phyloP scores from a whole-genome alignment of 495 filamentous ascomycete genomes.

The Lindgomyces ingoldianus region DNA sequence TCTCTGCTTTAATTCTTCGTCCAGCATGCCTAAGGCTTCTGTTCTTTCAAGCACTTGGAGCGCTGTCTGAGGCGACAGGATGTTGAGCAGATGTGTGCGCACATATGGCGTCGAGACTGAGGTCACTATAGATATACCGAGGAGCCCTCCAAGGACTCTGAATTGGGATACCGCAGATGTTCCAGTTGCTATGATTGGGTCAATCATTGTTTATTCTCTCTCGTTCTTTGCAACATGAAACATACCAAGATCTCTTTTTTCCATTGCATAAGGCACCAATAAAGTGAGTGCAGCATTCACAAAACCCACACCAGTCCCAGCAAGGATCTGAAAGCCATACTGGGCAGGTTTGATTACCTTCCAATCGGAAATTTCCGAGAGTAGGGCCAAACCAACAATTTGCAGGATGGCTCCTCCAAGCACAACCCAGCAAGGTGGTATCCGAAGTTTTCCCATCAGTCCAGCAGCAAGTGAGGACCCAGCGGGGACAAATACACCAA shows the following conservation, averaged over 20 bases:
- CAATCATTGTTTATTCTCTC: background rate
- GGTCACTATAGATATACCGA: constrained; percentile 9
- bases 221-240: background rate
- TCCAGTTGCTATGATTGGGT: background rate
- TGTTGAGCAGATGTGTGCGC: background rate
- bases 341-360: background rate
- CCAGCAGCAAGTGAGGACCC: constrained; percentile 2
- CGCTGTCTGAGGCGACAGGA: background rate
- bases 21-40: background rate
- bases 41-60: constrained; percentile 5
- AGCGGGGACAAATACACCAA: constrained; percentile 4
- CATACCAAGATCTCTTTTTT: constrained; percentile 13
- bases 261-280: constrained; percentile 1
- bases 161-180: constrained; percentile 15
- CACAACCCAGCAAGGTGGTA: background rate
- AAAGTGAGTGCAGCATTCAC: constrained; percentile 1
- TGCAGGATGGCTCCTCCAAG: constrained; percentile 3
- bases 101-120: background rate
- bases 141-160: constrained; percentile 7
- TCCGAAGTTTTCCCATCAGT: background rate
- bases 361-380: background rate
- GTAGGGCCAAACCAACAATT: background rate
- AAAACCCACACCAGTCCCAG: constrained; percentile 7
- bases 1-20: background rate
- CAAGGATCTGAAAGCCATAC: constrained; percentile 21